Base-by-base conservation (phyloP, 768 basidiomycete genomes). In the Russula sp. region DNA sequence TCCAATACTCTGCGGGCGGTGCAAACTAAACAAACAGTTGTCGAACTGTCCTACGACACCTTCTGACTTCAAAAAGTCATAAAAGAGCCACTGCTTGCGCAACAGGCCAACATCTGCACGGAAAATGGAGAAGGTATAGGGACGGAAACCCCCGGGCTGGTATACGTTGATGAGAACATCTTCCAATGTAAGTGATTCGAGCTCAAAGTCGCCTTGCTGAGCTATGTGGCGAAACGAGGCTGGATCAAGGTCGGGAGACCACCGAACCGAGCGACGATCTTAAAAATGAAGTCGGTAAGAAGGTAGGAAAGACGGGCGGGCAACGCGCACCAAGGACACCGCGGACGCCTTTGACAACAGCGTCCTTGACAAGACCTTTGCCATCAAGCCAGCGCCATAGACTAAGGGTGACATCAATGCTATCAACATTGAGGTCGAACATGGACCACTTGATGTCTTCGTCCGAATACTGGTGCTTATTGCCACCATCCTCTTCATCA, bases 31-130 rank as follows among this genome's bases (percentile, higher is more conserved):
- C 20, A 99, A 72, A 70, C 97, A 99, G 71, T 98, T 98, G 73
- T 99, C 97, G 66, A 94, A 91, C 73, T 99, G 97, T 4, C 97
- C 97, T 9, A 97, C 96, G 47, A 98, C 89, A 66, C 89, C 91
- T 71, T 98, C 95, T 0, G 97, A 95, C 54, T 71, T 73, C 63
- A 98, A 76, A 66, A 98, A 86, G 74, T 99, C 97, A 73, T 95
- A 95, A 74, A 97, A 97, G 42, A 96, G 69, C 94, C 94, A 98
- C 70, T 89, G 86, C 73, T 97, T 98, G 59, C 97, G 80, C 67
- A 98, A 84, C 34, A 79, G 81, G 13, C 82, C 81, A 40, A 98
- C 82, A 68, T 93, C 89, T 31, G 97, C 97, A 62, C 89, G 88
- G 77, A 98, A 99, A 54, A 99, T 93, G 7, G 90, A 93, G 11